A percentile compares a stretch with the other conserved stretches of the same genome.
These are phyloP conservation scores for Geotrichum carabidarum DNA, from an alignment of 1,139 yeast genomes.

Conservation along the genomic window DNA sequence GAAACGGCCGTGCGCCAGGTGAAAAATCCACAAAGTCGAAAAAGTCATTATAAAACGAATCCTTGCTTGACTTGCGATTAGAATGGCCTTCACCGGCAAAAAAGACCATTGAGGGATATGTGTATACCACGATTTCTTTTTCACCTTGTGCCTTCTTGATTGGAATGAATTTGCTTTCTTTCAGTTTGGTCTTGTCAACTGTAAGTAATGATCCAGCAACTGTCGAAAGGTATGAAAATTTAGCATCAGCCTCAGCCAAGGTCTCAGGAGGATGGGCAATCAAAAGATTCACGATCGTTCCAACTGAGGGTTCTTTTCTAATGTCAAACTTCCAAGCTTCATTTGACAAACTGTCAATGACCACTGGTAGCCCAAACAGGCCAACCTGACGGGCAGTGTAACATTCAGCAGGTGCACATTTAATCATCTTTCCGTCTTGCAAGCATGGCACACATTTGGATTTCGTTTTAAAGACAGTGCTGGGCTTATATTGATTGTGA, in stretches of 20 bases:
- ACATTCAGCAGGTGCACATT: conserved; percentile 31
- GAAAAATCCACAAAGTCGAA: conserved; percentile 33
- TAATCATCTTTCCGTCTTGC: conserved; percentile 18
- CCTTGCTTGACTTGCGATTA: conserved; percentile 14
- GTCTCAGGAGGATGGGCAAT: conserved; percentile 29
- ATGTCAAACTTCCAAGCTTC: conserved; percentile 37
- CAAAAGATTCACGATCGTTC: conserved; percentile 25
- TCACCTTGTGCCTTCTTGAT: conserved; percentile 13
- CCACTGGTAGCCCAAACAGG: conserved; percentile 35
- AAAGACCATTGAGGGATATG: conserved; percentile 29
- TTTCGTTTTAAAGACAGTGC: conserved; percentile 18
- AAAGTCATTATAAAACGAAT: conserved; percentile 29
- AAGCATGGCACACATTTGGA: conserved; percentile 29
- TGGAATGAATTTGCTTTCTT: conserved; percentile 32
- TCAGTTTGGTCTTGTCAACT: conserved; percentile 24
- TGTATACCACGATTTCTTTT: conserved; percentile 7
- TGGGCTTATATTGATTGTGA: conserved; percentile 26
- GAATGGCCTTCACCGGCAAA: conserved; percentile 20
- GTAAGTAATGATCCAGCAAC: conserved; percentile 25
- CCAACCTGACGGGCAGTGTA: conserved; percentile 27
- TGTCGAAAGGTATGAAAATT: conserved; percentile 35
- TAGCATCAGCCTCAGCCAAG: conserved; percentile 25
- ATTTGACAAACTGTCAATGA: conserved; percentile 25
- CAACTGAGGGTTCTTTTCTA: conserved; percentile 29
- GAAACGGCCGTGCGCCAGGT: conserved; percentile 32